Evolutionary conservation across 1,284 basidiomycete species (phyloP).

Genomic region (Tilletia walkeri): DNA sequence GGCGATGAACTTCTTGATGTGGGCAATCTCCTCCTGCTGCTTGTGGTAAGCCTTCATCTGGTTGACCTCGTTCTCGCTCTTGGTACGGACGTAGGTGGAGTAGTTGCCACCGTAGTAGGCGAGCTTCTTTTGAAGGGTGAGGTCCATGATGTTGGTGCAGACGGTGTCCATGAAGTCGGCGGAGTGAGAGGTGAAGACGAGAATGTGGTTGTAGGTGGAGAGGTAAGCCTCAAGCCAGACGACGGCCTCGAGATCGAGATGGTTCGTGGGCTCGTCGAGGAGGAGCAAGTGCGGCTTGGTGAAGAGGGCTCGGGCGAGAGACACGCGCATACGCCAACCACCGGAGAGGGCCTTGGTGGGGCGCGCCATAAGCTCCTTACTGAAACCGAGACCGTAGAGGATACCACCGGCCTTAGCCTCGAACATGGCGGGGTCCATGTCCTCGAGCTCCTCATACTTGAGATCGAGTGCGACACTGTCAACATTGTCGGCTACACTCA

Average conservation of each 20-base stretch:
- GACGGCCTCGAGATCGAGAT: constrained; percentile 92
- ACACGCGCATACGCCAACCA: constrained; percentile 98
- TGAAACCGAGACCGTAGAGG: constrained; percentile 93
- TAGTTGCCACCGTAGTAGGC: constrained; percentile 94
- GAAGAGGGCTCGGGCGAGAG: constrained; percentile 91
- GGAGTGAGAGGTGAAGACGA: constrained; percentile 86
- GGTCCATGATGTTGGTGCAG: constrained; percentile 90
- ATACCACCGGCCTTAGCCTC: constrained; percentile 94
- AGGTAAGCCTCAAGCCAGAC: constrained; percentile 98
- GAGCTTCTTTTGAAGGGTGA: constrained; percentile 79
- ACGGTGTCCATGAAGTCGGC: constrained; percentile 94
- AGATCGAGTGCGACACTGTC: constrained; percentile 84
- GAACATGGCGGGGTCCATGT: constrained; percentile 91
- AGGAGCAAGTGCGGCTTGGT: constrained; percentile 92
- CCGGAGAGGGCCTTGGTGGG: constrained; percentile 98
- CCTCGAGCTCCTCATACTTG: constrained; percentile 94
- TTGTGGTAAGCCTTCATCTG: constrained; percentile 98
- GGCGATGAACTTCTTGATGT: constrained; percentile 96
- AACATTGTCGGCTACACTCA: constrained; percentile 81
- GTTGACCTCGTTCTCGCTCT: constrained; percentile 95
- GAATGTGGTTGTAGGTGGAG: constrained; percentile 95
- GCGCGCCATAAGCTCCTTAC: constrained; percentile 85
- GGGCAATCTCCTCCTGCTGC: constrained; percentile 96
- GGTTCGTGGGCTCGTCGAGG: constrained; percentile 72
- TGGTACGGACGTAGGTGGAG: constrained; percentile 91